These are phyloP conservation scores for Eutrema yunnanense DNA, from an alignment of 345 rosid species.

Conservation along the genomic window DNA sequence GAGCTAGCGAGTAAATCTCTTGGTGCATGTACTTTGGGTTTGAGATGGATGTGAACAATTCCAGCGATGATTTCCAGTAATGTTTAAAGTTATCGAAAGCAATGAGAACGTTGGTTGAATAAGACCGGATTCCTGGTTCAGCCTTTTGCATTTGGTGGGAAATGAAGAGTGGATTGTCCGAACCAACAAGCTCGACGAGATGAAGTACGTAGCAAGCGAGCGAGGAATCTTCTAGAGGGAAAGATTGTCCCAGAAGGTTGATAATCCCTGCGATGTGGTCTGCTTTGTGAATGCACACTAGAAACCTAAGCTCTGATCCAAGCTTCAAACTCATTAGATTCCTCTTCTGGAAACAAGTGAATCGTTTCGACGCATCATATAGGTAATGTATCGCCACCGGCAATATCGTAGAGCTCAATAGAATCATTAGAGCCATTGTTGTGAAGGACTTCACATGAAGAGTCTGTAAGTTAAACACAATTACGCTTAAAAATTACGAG, in stretches of 20 bases:
- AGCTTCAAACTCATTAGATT: conserved; percentile 28
- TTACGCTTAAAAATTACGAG: not conserved
- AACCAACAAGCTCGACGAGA: conserved; percentile 29
- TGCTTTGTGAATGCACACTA: conserved; percentile 45
- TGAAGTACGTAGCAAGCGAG: conserved; percentile 22
- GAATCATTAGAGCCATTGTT: conserved; percentile 9
- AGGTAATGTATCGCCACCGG: conserved; percentile 23
- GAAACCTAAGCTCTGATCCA: conserved; percentile 31
- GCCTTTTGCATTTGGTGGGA: conserved; percentile 32
- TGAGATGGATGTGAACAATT: conserved; percentile 29
- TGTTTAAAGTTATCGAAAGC: conserved; percentile 22
- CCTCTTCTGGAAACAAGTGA: conserved; percentile 42
- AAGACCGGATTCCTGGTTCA: conserved; percentile 18
- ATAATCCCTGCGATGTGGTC: conserved; percentile 29
- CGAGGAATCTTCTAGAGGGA: conserved; percentile 7
- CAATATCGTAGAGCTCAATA: conserved; percentile 16
- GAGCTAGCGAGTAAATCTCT: conserved; percentile 47
- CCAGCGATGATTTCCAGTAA: conserved; percentile 12
- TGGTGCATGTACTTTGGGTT: conserved; percentile 42
- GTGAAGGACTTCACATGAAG: conserved; percentile 17
- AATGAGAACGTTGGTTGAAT: conserved; percentile 17
- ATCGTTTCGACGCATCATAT: conserved; percentile 39
- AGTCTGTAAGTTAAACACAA: conserved; percentile 1
- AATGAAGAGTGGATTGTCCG: conserved; percentile 26
- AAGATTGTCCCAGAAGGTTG: conserved; percentile 24